phyloP scores from a whole-genome alignment of 73 alveolate species.

The Breviolum minutum region DNA sequence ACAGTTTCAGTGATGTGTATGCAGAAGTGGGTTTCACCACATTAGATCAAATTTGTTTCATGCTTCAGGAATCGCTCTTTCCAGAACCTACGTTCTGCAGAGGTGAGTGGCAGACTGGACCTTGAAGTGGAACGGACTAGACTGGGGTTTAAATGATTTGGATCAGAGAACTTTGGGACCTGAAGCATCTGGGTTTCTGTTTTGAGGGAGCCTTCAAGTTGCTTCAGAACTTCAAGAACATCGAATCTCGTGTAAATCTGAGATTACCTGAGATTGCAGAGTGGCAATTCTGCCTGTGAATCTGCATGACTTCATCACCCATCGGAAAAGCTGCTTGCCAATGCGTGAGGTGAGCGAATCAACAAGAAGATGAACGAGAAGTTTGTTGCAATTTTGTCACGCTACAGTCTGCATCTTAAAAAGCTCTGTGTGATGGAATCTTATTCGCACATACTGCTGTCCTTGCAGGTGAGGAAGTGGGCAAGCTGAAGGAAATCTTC shows the following conservation, averaged over 20 bases:
- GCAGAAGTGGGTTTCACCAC: too few relatives aligned
- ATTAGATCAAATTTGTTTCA: not conserved
- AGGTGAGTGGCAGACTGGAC: not conserved
- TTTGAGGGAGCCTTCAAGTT: conserved; percentile 99
- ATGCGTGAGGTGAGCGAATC: conserved; percentile 96
- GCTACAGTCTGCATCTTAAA: conserved; percentile 96
- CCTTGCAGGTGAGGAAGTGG: conserved; percentile 66
- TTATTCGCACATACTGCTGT: not conserved
- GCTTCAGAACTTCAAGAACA: conserved; percentile 98
- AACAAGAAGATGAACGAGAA: conserved; percentile 98
- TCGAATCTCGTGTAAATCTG: conserved; percentile 96
- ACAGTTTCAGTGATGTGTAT: too few relatives aligned
- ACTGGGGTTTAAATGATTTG: too few relatives aligned
- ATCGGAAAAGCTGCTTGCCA: too few relatives aligned
- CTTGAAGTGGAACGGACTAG: not conserved
- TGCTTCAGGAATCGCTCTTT: conserved; percentile 97
- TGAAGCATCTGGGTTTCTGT: not conserved
- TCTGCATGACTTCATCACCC: not conserved
- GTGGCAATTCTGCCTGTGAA: not conserved
- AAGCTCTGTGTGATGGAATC: conserved; percentile 57
- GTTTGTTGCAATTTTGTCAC: conserved; percentile 97
- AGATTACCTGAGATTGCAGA: not conserved
- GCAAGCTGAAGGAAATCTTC: conserved; percentile 83
- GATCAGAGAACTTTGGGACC: not conserved
- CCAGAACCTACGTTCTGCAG: conserved; percentile 98